Percentiles rank a stretch among this genome's conserved stretches.
Evolutionary conservation across 2,329 filamentous ascomycete species (phyloP).

Genomic region (Truncatella angustata): DNA sequence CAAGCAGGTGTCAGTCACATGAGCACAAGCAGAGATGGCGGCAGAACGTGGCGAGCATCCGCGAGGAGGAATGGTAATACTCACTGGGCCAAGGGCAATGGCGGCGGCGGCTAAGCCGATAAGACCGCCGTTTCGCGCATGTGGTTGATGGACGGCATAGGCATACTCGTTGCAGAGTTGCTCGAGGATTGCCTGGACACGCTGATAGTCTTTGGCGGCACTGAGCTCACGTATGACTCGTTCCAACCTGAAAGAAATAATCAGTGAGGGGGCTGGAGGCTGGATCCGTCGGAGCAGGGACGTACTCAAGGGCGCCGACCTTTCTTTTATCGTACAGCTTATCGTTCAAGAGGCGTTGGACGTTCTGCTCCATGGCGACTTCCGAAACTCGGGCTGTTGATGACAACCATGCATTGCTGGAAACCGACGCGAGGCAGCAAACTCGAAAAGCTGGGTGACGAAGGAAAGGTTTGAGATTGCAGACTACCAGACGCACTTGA

Average conservation of each 20-base stretch:
- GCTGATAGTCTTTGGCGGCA: conserved; percentile 71
- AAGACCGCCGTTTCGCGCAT: conserved; percentile 92
- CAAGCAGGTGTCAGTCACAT: background rate
- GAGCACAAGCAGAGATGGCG: background rate
- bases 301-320: conserved; percentile 91
- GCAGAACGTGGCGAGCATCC: background rate
- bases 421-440: background rate
- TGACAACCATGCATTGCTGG: background rate
- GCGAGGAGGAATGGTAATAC: conserved; percentile 31
- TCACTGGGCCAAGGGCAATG: conserved; percentile 87
- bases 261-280: conserved; percentile 3
- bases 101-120: conserved; percentile 94
- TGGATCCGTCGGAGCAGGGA: conserved; percentile 16
- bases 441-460: background rate
- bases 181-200: conserved; percentile 84
- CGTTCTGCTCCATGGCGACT: conserved; percentile 73
- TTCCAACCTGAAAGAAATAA: conserved; percentile 65
- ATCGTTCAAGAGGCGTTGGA: conserved; percentile 90
- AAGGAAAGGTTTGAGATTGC: background rate
- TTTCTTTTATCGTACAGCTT: conserved; percentile 99
- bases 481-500: no score
- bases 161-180: conserved; percentile 98
- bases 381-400: background rate
- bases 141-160: conserved; percentile 93
- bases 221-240: conserved; percentile 84